Evolutionary conservation across 2,329 filamentous ascomycete genomes (phyloP), one percentile per base, ranked within the genome.

Genomic region (Tolypocladium album): DNA sequence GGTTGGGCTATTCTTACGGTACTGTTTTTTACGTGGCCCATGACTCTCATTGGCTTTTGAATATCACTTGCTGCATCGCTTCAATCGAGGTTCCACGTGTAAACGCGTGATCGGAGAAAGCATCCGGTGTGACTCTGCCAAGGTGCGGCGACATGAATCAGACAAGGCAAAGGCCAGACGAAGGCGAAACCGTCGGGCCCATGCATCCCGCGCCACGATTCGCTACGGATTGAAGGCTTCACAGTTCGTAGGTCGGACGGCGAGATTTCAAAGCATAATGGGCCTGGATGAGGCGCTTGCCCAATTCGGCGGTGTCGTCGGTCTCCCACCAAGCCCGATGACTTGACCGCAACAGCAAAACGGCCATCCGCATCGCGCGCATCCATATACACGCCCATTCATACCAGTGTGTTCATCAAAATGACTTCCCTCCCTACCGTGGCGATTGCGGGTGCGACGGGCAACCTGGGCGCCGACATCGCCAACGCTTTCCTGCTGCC

Each of bases 381-480:
- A 8, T 27, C 43, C 4, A 47, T 27, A 12, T 24, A 9, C 40
- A 40, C 39, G 13, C 40, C 2, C 17, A n/a, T 43, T 6, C n/a
- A 27, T 11, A 5, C 3, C n/a, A 2, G 4, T 4, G 5, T 17
- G 43, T 24, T 15, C 8, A 11, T 24, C 42, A 47, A n/a, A 39
- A 31, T 60, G 38, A 39, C 53, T 36, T 39, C 43, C 8, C 56
- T 38, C 20, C 57, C 47, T 11, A 58, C 57, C 43, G 56, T 62
- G 12, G 60, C 60, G 36, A 59, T 62, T 38, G 60, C 60, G 20
- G 60, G 60, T n/a, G 60, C 55, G 2, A 60, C 60, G 11, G 60
- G 60, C 40, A 59, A 56, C 36, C 57, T 61, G 22, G 60, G 60
- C 7, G 31, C 42, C 7, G n/a, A 58, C 7, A 36, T 61, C n/a